A percentile compares a stretch with the other conserved stretches of the same genome.
These are phyloP conservation scores for Stagonosporopsis cucurbitacearum DNA, from an alignment of 2,329 filamentous ascomycete species.

Conservation along the genomic window DNA sequence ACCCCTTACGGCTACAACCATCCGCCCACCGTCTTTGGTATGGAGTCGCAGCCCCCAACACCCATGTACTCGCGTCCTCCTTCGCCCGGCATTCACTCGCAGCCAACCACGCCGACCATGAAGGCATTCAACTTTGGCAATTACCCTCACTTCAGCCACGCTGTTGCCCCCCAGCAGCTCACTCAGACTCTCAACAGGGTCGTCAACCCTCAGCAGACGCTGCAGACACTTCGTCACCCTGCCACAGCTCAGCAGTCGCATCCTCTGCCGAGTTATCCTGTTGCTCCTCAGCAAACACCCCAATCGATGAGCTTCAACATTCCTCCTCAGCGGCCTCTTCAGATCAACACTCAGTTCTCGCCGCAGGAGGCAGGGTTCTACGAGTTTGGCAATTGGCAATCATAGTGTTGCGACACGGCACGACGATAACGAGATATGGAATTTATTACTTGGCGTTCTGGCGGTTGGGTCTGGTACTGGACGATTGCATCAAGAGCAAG, in stretches of 20 bases:
- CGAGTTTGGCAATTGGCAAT: conserved; percentile 14
- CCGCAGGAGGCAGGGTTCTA: conserved; percentile 12
- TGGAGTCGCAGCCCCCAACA: conserved; percentile 21
- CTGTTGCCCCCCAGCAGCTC: conserved; percentile 19
- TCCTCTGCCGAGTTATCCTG: conserved; percentile 11
- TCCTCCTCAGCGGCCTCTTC: conserved; percentile 10
- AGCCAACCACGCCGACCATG: conserved; percentile 37
- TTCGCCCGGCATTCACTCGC: conserved; percentile 30
- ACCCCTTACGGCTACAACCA: conserved; percentile 28
- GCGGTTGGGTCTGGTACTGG: background rate
- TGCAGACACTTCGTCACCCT: conserved; percentile 18
- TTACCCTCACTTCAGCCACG: conserved; percentile 16
- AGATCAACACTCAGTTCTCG: conserved; percentile 15
- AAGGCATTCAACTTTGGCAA: conserved; percentile 21
- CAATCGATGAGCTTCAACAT: conserved; percentile 15
- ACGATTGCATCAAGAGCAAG: conserved; percentile 12
- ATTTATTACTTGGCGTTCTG: conserved; percentile 9
- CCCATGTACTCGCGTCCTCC: conserved; percentile 17
- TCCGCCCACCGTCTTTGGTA: conserved; percentile 29
- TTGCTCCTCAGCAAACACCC: conserved; percentile 12
- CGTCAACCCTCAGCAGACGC: conserved; percentile 16
- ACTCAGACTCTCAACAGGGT: conserved; percentile 19
- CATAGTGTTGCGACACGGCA: background rate
- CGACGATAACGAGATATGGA: conserved; percentile 9
- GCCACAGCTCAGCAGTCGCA: conserved; percentile 18